phyloP scores from a whole-genome alignment of 2,329 filamentous ascomycete genomes.

The Aspergillus japonicus region DNA sequence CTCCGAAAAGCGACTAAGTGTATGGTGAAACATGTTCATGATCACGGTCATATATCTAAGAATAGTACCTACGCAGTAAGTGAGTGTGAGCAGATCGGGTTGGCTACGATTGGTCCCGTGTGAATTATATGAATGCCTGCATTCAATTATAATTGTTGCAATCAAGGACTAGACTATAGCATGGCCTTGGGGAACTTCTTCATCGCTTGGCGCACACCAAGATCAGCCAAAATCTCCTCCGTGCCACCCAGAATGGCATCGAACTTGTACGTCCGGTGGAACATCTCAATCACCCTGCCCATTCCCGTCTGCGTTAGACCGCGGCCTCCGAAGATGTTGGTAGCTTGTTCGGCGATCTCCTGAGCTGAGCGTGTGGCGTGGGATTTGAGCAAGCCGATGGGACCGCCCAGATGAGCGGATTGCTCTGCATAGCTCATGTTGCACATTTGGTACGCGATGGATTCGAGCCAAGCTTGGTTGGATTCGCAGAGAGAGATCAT shows the following conservation, averaged over 20 bases:
- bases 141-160: not conserved
- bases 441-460: slow-evolving; percentile 84
- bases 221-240: slow-evolving; percentile 77
- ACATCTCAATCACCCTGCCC: slow-evolving; percentile 80
- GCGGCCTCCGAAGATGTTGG: slow-evolving; percentile 83
- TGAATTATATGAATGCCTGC: not conserved
- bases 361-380: slow-evolving; percentile 73
- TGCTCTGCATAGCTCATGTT: slow-evolving; percentile 79
- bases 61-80: not conserved
- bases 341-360: slow-evolving; percentile 78
- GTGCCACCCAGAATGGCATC: slow-evolving; percentile 75
- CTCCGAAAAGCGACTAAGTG: not conserved
- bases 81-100: too few species aligned
- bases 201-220: slow-evolving; percentile 81
- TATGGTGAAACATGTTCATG: not conserved
- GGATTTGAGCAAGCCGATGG: slow-evolving; percentile 80
- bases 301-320: slow-evolving; percentile 79
- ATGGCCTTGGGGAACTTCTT: slow-evolving; percentile 81
- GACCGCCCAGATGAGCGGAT: slow-evolving; percentile 70
- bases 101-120: too few species aligned
- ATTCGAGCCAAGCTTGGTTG: slow-evolving; percentile 83
- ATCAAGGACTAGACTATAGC: slow-evolving; percentile 53
- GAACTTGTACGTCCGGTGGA: slow-evolving; percentile 81
- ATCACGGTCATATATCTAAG: not conserved
- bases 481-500: slow-evolving; percentile 82